Evolutionary conservation across 257 asterid genomes (phyloP), one percentile per base, ranked within the genome.

Genomic region (Scutellaria barbata): DNA sequence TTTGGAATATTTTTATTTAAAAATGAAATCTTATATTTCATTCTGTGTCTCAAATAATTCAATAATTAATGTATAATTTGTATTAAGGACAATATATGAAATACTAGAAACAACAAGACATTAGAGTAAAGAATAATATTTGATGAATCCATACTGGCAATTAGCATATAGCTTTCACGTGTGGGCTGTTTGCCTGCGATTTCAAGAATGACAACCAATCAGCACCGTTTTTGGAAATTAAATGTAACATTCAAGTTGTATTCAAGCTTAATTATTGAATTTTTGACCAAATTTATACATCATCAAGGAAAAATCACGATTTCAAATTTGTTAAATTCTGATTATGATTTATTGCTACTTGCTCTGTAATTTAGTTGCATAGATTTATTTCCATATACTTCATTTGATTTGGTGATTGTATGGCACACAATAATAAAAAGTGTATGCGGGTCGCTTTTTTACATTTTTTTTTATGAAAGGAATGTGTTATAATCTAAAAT

Each of bases 191-290:
- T 75, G 79, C 73, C 82, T 68, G 83, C 74, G 59, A 76, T 74
- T 57, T 72, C 59, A 66, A 73, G 84, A 77, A 76, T 82, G 87
- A 80, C 87, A 82, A 56, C 85, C 82, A 68, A 82, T 72, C 50
- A 68, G 58, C 40, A 64, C 55, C 81, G 87, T 83, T 87, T 80
- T 57, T 50, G 66, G 71, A 8, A 5, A 71, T 43, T 0, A 14
- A 40, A 37, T 6, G 50, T 30, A 57, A 57, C 17, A 25, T 71
- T 14, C 57, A 45, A 12, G 10, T 10, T 63, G 6, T 43, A 10
- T 13, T 69, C 35, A 48, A 25, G 33, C 16, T 33, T 30, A 33
- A 30, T 12, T 6, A 35, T 58, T 22, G 62, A 46, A 6, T 18
- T 39, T 51, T 68, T 51, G 63, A 67, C 51, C 62, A 67, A 25